Conservation (phyloP, 345 rosid species). For the Gossypium arboreum region DNA sequence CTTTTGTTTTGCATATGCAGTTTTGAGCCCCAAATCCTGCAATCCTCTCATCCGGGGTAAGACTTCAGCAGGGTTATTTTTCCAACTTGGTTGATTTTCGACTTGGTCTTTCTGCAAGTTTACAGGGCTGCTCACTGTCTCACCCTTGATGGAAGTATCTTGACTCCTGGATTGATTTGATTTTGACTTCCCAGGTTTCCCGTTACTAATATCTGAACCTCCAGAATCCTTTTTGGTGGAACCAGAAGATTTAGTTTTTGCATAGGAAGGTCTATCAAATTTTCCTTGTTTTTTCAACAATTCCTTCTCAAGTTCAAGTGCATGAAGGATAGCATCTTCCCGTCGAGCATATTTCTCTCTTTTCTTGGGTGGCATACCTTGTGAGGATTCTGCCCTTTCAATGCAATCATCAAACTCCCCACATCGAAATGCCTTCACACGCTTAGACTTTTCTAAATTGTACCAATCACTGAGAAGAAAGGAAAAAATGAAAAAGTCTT, state of each 20-base stretch:
- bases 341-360: conserved; percentile 99
- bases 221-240: conserved; percentile 46
- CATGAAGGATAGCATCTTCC: conserved; percentile 99
- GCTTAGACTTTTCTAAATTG: conserved; percentile 95
- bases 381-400: conserved; percentile 79
- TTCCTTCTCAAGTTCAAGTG: conserved; percentile 93
- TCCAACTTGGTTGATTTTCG: conserved; percentile 36
- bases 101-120: conserved; percentile 30
- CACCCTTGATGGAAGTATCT: conserved; percentile 31
- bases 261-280: conserved; percentile 26
- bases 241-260: conserved; percentile 34
- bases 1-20: conserved; percentile 57
- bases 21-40: conserved; percentile 76
- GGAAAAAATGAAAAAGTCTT: background rate
- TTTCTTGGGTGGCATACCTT: conserved; percentile 71
- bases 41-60: conserved; percentile 81
- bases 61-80: conserved; percentile 45
- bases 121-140: conserved; percentile 19
- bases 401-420: conserved; percentile 97
- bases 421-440: conserved; percentile 96
- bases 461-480: conserved; percentile 85
- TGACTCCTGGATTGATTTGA: conserved; percentile 29
- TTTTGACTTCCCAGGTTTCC: conserved; percentile 29
- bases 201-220: conserved; percentile 37
- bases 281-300: conserved; percentile 55